Evolutionary conservation across 1,284 basidiomycete species (phyloP), one percentile per base, ranked within the genome.

Genomic region (Apiotrichum veenhuisii): DNA sequence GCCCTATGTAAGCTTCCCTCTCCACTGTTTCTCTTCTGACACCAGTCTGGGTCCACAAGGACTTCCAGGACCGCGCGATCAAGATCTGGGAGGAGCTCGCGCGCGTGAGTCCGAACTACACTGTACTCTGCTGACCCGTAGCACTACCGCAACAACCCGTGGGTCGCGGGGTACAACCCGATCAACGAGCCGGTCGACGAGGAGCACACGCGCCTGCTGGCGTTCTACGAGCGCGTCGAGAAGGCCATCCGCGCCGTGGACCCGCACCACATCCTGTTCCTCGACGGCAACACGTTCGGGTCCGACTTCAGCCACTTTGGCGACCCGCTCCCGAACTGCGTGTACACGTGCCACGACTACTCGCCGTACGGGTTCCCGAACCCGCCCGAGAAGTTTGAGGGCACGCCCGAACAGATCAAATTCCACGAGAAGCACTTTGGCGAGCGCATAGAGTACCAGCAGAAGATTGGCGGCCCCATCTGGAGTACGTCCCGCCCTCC

Each of bases 311-410:
- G 82, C 18, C 79, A 80, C 63, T 90, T 89, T 69, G 82, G 81
- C n/a, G 81, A 54, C n/a, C 59, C 59, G 30, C 56, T 61, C 46
- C 59, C 59, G 23, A 61, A 61, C 47, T 23, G 50, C 1, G 59
- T 58, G 10, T 89, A 87, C 70, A 80, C 87, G 17, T 87, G 89
- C 61, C 88, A 90, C 67, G 88, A 89, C 73, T 88, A 88, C 69
- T 80, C 80, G 17, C 52, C 45, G 47, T 72, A 70, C 52, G 88
- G 88, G 3, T 89, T 90, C 71, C 87, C 87, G 0, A 79, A 79
- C 44, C 78, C 83, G 7, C 83, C 83, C 1, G 85, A 85, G 69
- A 69, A 72, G 20, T 72, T 60, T 38, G 63, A 59, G 40, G 73
- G 71, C 8, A 67, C 65, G 11, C 78, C 81, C 0, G 81, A 80